These are phyloP conservation scores for Yarrowia alimentaria DNA, from an alignment of 805 yeast species.

Conservation along the genomic window DNA sequence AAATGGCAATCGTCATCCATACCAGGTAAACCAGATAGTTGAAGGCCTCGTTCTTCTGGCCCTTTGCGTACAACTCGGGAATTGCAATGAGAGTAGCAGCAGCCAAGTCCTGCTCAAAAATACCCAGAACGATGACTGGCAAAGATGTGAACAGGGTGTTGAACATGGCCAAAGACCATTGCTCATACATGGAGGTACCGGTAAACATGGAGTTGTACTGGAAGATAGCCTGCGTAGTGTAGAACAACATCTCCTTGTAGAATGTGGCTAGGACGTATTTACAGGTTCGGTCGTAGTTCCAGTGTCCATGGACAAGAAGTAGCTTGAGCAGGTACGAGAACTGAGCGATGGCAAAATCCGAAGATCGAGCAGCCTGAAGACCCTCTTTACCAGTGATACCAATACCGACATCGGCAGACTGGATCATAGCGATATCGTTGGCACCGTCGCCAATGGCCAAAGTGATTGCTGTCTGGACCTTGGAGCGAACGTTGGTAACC, in stretches of 20 bases:
- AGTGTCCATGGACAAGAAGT: slow-evolving; percentile 89
- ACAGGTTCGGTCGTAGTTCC: slow-evolving; percentile 87
- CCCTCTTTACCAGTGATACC: slow-evolving; percentile 98
- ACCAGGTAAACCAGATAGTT: slow-evolving; percentile 63
- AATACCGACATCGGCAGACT: slow-evolving; percentile 95
- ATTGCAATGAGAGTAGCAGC: slow-evolving; percentile 87
- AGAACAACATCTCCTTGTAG: slow-evolving; percentile 88
- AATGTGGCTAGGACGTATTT: slow-evolving; percentile 92
- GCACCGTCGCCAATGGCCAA: slow-evolving; percentile 99
- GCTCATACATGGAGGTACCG: slow-evolving; percentile 89
- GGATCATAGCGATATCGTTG: slow-evolving; percentile 98
- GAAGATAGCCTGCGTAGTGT: slow-evolving; percentile 80
- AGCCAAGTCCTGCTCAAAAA: slow-evolving; percentile 85
- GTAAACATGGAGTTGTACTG: slow-evolving; percentile 86
- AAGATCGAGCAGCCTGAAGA: slow-evolving; percentile 89
- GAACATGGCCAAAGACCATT: slow-evolving; percentile 96
- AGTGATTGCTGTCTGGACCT: slow-evolving; percentile 69
- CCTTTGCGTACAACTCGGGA: slow-evolving; percentile 82
- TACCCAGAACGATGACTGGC: slow-evolving; percentile 90
- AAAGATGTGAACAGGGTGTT: slow-evolving; percentile 92
- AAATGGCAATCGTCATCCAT: slow-evolving; percentile 78
- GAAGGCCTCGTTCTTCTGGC: slow-evolving; percentile 72
- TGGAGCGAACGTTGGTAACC: slow-evolving; percentile 76
- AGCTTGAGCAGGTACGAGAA: slow-evolving; percentile 80
- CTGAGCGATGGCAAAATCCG: slow-evolving; percentile 95